phyloP scores from a whole-genome alignment of 148 eudicot species.

The Fagopyrum tataricum region DNA sequence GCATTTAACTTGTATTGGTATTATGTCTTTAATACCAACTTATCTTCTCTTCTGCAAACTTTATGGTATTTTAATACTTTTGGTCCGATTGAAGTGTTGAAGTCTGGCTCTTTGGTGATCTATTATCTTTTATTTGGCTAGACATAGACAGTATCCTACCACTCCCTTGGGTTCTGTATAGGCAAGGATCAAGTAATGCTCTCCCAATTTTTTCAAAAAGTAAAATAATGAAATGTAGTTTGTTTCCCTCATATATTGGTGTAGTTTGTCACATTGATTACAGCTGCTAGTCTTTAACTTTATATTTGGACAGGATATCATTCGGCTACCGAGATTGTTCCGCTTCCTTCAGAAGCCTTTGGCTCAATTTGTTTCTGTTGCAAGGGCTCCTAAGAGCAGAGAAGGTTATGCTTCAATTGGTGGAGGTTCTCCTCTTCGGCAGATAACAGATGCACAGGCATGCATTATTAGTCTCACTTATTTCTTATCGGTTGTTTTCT shows the following conservation, averaged over 20 bases:
- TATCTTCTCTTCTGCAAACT: too few species aligned
- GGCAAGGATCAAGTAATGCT: too few species aligned
- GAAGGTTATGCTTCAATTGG: slow-evolving; percentile 99
- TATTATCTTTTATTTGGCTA: neutral
- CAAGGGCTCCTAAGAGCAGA: slow-evolving; percentile 95
- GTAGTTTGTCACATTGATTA: neutral
- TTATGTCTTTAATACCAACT: too few species aligned
- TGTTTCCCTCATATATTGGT: neutral
- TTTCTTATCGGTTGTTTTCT: neutral
- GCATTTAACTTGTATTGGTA: too few species aligned
- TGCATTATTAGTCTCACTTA: slow-evolving; percentile 11
- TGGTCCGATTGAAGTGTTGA: too few species aligned
- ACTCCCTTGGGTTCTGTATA: too few species aligned
- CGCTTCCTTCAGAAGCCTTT: slow-evolving; percentile 91
- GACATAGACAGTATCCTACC: too few species aligned
- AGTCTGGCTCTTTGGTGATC: too few species aligned
- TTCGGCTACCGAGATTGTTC: slow-evolving; percentile 86
- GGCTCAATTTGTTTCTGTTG: slow-evolving; percentile 88
- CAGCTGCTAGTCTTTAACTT: slow-evolving; percentile 22
- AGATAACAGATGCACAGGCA: slow-evolving; percentile 96
- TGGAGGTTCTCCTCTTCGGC: slow-evolving; percentile 96
- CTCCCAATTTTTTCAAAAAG: too few species aligned
- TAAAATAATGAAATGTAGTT: neutral
- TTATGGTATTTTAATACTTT: too few species aligned
- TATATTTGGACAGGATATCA: slow-evolving; percentile 69